phyloP scores from a whole-genome alignment of 2,329 filamentous ascomycete species.

The Colletotrichum sojae region DNA sequence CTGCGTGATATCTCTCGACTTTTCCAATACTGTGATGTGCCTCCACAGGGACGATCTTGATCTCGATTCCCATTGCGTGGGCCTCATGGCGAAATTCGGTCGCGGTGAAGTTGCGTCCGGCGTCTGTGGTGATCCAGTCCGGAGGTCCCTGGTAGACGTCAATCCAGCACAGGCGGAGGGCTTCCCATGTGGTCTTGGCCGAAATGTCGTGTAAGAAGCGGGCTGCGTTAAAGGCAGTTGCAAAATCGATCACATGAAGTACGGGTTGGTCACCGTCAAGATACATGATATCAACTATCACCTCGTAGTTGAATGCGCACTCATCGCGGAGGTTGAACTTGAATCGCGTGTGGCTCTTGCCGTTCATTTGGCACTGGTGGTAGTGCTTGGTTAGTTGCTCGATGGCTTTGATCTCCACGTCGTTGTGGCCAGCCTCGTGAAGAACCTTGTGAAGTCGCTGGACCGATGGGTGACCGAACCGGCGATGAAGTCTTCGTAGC shows the following conservation, averaged over 20 bases:
- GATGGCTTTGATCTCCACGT: background rate
- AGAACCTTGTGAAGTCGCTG: background rate
- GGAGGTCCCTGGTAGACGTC: background rate
- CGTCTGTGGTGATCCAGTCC: background rate
- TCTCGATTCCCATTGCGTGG: too few species aligned
- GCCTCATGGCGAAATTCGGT: background rate
- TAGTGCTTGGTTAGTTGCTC: background rate
- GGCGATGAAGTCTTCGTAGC: too few species aligned
- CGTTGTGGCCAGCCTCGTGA: background rate
- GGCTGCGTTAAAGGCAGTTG: background rate
- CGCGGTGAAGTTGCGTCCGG: background rate
- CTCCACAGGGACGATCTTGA: background rate
- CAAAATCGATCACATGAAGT: background rate
- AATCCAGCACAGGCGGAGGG: background rate
- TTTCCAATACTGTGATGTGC: background rate
- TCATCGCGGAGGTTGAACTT: conserved; percentile 42
- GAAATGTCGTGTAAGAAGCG: background rate
- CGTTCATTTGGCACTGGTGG: background rate
- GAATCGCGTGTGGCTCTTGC: background rate
- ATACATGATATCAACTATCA: background rate
- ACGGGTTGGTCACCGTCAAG: background rate
- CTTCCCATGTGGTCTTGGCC: background rate
- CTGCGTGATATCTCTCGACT: background rate
- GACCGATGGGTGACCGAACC: background rate
- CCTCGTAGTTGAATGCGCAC: conserved; percentile 43